Evolutionary conservation across 2,329 filamentous ascomycete genomes (phyloP).

Genomic region (Phialophora macrospora): DNA sequence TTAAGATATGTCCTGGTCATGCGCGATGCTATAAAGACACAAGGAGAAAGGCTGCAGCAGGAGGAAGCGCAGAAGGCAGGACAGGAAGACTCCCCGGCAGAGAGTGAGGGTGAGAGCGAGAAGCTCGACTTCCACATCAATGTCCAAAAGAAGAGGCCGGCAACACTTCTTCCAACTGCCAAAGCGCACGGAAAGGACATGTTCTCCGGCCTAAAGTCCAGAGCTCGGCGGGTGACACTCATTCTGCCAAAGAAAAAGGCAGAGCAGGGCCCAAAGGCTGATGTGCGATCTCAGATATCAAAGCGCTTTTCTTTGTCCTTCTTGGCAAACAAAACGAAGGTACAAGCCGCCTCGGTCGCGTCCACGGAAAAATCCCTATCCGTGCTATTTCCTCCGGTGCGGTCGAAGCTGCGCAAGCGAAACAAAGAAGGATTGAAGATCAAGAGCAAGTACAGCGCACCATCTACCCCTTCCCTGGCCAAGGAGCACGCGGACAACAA

Average conservation of each 20-base stretch:
- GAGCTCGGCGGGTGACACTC: not conserved
- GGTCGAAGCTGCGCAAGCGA: constrained; percentile 5
- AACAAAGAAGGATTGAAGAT: constrained; percentile 2
- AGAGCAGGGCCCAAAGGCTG: not conserved
- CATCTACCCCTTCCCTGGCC: not conserved
- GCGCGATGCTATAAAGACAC: constrained; percentile 18
- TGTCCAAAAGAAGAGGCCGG: constrained; percentile 5
- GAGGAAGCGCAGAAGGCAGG: constrained; percentile 1
- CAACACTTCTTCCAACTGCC: not conserved
- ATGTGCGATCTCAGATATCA: not conserved
- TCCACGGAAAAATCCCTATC: constrained; percentile 5
- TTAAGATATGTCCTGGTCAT: constrained; percentile 21
- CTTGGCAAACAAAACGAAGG: not conserved
- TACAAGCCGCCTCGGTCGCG: not conserved
- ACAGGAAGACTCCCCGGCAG: not conserved
- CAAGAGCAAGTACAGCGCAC: not conserved
- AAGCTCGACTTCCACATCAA: constrained; percentile 47
- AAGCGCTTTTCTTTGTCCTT: not conserved
- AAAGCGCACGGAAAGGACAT: constrained; percentile 12
- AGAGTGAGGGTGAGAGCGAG: constrained; percentile 37
- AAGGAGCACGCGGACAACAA: not conserved
- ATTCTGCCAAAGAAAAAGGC: not conserved
- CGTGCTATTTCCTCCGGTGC: constrained; percentile 4
- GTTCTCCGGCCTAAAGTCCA: constrained; percentile 3
- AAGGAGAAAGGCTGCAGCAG: constrained; percentile 17